These are phyloP conservation scores for Saccharum officinarum DNA, from an alignment of 176 grass and related monocot species.

Conservation along the genomic window DNA sequence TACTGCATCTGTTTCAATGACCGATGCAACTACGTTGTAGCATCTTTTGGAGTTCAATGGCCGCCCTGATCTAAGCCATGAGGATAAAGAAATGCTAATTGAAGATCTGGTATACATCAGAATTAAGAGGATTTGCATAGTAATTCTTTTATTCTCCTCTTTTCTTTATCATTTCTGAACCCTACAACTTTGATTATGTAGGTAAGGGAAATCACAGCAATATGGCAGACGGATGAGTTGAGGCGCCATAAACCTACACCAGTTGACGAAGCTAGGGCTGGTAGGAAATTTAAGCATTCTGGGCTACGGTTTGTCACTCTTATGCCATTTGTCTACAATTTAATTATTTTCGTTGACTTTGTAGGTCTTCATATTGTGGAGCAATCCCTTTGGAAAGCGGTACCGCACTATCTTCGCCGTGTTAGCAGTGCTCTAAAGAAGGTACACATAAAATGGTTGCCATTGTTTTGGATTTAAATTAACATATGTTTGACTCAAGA, in stretches of 20 bases:
- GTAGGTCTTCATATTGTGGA: conserved; percentile 95
- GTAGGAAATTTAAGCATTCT: conserved; percentile 39
- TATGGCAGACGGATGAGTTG: conserved; percentile 97
- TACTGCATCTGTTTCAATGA: conserved; percentile 21
- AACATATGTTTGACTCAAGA: conserved; percentile 10
- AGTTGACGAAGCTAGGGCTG: conserved; percentile 93
- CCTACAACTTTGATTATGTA: conserved; percentile 26
- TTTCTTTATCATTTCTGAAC: not conserved
- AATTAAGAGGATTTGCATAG: not conserved
- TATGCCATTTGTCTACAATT: conserved; percentile 1
- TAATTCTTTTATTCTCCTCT: not conserved
- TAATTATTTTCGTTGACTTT: conserved; percentile 3
- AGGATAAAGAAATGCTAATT: conserved; percentile 92
- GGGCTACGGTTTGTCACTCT: conserved; percentile 10
- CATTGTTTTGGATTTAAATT: not conserved
- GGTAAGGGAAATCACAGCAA: conserved; percentile 84
- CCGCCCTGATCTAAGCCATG: conserved; percentile 81
- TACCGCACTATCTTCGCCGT: conserved; percentile 91
- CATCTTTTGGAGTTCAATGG: conserved; percentile 94
- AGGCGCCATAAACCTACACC: conserved; percentile 95
- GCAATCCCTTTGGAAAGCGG: conserved; percentile 95
- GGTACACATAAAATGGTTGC: conserved; percentile 41
- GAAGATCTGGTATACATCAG: conserved; percentile 83
- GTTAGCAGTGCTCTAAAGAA: conserved; percentile 93
- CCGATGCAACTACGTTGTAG: conserved; percentile 32